Evolutionary conservation across 495 filamentous ascomycete species (phyloP), one percentile per base, ranked within the genome.

Genomic region (Pyrenopolyporus hunteri): DNA sequence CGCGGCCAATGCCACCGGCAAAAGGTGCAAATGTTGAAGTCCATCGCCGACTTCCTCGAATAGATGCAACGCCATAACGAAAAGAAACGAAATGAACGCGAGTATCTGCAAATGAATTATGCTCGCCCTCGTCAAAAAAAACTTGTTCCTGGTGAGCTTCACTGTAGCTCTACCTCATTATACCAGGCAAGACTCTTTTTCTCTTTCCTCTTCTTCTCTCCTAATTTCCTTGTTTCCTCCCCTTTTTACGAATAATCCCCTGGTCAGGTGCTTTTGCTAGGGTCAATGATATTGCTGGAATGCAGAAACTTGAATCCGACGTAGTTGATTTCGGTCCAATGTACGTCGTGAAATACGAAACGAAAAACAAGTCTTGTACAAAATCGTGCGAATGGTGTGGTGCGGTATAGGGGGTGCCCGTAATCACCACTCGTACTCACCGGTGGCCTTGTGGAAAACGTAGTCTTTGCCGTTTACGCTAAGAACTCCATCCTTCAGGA

Each of bases 391-490:
- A n/a, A n/a, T 14, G 17, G 10, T 11, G 44, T 43, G 45, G 26
- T n/a, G 31, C 7, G 4, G n/a, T 36, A 32, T 6, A 43, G n/a
- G 4, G 8, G 17, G 3, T 8, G 11, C 17, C 26, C 35, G 26
- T 16, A 3, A 54, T 67, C 87, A 99, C 94, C 94, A 99, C 73
- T 98, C 94, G 61, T 97, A 98, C 74, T 98, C 95, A 52, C 94
- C 94, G 23, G 86, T 89, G 13, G 92, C 94, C 76, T 98, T 97
- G 77, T 96, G 91, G 80, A 98, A 99, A 67, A 98, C 90, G 61
- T 96, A 97, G 84, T 99, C 94, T 73, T 88, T 93, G 59, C 89
- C 87, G 63, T 91, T 90, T 31, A 92, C 89, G 43, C 88, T 96
- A 59, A 99, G 80, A 11, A 99, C 90, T 13, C 94, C 94, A 67